Evolutionary conservation across 1,284 basidiomycete genomes (phyloP).

Genomic region (Boletus smithii): DNA sequence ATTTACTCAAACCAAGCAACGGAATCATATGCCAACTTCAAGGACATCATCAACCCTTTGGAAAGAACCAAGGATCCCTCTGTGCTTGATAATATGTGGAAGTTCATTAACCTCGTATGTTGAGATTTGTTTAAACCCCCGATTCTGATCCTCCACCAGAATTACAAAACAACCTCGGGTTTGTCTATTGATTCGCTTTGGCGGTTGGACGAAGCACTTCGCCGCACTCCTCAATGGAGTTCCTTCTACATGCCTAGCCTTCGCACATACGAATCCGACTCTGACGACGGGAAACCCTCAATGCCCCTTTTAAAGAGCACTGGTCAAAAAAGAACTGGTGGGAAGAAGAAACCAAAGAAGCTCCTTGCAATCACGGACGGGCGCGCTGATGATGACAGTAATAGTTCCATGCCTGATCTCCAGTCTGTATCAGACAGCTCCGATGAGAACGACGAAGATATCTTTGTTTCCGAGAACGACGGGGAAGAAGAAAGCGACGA

Average conservation of each 20-base stretch:
- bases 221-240: conserved; percentile 59
- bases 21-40: conserved; percentile 46
- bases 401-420: conserved; percentile 60
- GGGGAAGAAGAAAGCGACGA: conserved; percentile 41
- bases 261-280: conserved; percentile 20
- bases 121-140: neutral
- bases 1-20: conserved; percentile 56
- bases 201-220: conserved; percentile 53
- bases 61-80: conserved; percentile 47
- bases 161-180: conserved; percentile 51
- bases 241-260: conserved; percentile 38
- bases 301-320: conserved; percentile 19
- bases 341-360: conserved; percentile 38
- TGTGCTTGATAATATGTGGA: conserved; percentile 63
- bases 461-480: conserved; percentile 36
- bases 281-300: conserved; percentile 15
- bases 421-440: conserved; percentile 60
- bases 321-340: conserved; percentile 17
- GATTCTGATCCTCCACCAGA: conserved; percentile 39
- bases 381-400: conserved; percentile 37
- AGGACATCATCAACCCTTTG: conserved; percentile 57
- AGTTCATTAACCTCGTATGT: conserved; percentile 51
- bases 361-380: conserved; percentile 49
- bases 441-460: conserved; percentile 36
- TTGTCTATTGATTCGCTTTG: conserved; percentile 60